Conservation (phyloP, 768 basidiomycete genomes). For the Gymnopilus dilepis region DNA sequence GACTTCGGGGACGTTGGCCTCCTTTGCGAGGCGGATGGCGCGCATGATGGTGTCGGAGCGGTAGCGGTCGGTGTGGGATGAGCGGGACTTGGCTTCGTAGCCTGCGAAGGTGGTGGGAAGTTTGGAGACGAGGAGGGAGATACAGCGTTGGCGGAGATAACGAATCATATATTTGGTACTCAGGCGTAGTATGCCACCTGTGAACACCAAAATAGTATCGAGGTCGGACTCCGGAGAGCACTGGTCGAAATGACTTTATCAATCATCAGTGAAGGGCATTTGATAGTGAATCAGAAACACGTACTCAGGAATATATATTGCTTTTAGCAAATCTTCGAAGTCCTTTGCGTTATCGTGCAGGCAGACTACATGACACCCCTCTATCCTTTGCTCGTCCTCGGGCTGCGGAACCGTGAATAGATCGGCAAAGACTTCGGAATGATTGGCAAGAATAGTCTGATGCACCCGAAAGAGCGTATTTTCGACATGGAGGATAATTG, state of each 20-base stretch:
- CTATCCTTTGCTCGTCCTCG: constrained; percentile 42
- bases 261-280: neutral
- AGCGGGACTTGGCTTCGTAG: constrained; percentile 36
- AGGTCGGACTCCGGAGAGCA: constrained; percentile 41
- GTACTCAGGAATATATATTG: constrained; percentile 57
- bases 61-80: constrained; percentile 31
- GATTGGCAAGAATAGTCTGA: constrained; percentile 50
- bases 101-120: constrained; percentile 46
- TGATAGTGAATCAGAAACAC: constrained; percentile 23
- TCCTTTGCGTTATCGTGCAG: constrained; percentile 55
- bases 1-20: constrained; percentile 42
- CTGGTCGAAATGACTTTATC: constrained; percentile 41
- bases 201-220: constrained; percentile 48
- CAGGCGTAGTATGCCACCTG: constrained; percentile 63
- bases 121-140: constrained; percentile 48
- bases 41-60: constrained; percentile 49
- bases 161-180: constrained; percentile 65
- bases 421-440: constrained; percentile 70
- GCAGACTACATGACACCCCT: constrained; percentile 55
- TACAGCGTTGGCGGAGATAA: constrained; percentile 56
- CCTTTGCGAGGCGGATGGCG: constrained; percentile 48
- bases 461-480: constrained; percentile 49
- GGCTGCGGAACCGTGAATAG: constrained; percentile 66
- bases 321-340: constrained; percentile 53
- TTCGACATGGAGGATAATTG: constrained; percentile 47